Base-by-base conservation (phyloP, 2,329 filamentous ascomycete species). In the Chrysosporium keratinophilum region DNA sequence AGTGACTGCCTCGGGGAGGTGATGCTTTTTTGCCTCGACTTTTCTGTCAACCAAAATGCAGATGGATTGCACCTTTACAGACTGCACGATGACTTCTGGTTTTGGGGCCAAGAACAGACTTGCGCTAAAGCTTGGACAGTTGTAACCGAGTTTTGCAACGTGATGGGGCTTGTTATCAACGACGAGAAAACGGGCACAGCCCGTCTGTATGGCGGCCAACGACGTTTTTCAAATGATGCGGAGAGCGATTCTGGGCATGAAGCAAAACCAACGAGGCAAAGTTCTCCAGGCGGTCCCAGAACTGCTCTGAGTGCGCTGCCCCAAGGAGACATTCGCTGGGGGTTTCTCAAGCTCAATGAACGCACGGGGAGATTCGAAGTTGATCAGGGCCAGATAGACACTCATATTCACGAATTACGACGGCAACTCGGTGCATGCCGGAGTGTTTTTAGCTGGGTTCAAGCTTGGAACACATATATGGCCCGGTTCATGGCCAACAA, bases 61-160 rank as follows among this genome's bases (percentile, higher is more conserved):
- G 57, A 69, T 5, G 80, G 80, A 0, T 68, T 70, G 1, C 70
- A 74, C n/a, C 65, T 85, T 10, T 82, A 82, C 63, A 78, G 83
- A 11, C 70, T 84, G 37, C 76, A 83, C 50, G 82, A 84, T 57
- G 81, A 85, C 58, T 72, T 84, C 50, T 85, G 81, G 82, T 81
- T 84, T 62, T 85, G 81, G 81, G 75, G 77, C 7, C 71, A 79
- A 5, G 76, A 81, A 46, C 58, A 69, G 2, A 71, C 69, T 2
- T 78, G 77, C n/a, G 71, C 75, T 19, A 71, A 74, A 42, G 82
- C 79, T 0, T 87, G 83, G 83, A 62, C 74, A 15, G 72, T 78
- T 0, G 74, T 86, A 58, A 69, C 73, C 1, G 66, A 72, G 1
- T 87, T 85, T 58, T 69, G 74, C 1, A 61, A 66, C 0, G 66